Evolutionary conservation across 1,284 basidiomycete species (phyloP).

Genomic region (Cutaneotrichosporon sp.): DNA sequence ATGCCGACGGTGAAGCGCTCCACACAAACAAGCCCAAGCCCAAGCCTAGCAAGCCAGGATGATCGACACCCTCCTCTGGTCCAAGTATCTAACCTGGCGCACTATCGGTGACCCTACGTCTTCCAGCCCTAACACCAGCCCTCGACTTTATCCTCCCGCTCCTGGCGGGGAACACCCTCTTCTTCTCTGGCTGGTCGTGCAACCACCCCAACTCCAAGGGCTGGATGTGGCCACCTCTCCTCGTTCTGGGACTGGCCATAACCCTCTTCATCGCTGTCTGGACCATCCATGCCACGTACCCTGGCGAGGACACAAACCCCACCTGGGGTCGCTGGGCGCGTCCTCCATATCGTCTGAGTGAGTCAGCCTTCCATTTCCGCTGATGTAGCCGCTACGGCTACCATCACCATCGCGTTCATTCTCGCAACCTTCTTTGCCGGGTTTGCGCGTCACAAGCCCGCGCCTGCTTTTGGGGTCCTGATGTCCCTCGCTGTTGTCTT

Average conservation of each 20-base stretch:
- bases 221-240: background rate
- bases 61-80: background rate
- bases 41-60: background rate
- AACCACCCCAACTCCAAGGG: background rate
- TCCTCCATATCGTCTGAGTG: background rate
- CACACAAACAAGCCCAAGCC: background rate
- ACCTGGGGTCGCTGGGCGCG: background rate
- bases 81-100: background rate
- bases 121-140: background rate
- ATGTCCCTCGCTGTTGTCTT: background rate
- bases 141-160: background rate
- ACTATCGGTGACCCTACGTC: background rate
- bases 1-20: background rate
- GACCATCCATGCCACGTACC: background rate
- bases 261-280: background rate
- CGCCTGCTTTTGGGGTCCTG: background rate
- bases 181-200: background rate
- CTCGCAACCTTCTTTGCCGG: background rate
- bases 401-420: background rate
- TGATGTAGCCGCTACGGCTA: background rate
- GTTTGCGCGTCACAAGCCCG: background rate
- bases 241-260: background rate
- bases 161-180: background rate
- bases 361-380: background rate
- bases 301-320: background rate